Base-by-base conservation (phyloP, 2,329 filamentous ascomycete genomes). In the Balansia obtecta region DNA sequence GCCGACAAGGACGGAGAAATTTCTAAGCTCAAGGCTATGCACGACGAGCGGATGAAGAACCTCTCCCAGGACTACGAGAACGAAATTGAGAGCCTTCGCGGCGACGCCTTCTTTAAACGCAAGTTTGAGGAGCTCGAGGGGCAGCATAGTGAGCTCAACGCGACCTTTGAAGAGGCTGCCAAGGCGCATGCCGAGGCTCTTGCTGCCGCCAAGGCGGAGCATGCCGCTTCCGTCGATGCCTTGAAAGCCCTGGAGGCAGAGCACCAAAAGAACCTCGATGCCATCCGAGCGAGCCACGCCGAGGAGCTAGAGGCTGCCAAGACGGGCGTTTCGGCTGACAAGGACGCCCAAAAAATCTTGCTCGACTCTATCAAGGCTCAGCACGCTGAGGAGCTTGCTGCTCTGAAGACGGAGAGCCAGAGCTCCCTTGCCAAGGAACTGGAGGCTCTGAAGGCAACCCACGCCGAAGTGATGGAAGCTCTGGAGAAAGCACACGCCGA, bases 61-160 rank as follows among this genome's bases (percentile, higher is more conserved):
- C 63, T 83, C 50, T 79, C 78, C 1, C 69, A 76, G 54, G 79
- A 83, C 56, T 82, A 81, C 55, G 76, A 83, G 60, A 71, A 74
- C n/a, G 79, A 83, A 61, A 82, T 84, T 49, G 79, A 83, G 58
- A 75, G 75, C 51, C 72, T 83, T 15, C 74, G 75, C 51, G 79
- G 78, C 20, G 79, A 83, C 54, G 79, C 80, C 13, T 77, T 77
- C 61, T 80, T 81, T 65, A 82, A 80, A 67, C 75, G 76, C 55
- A 79, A 82, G 63, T 83, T 77, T 53, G 73, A 80, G 52, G 76
- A 79, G 38, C 71, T 84, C 6, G 77, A 82, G 60, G 63, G 62
- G 5, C 73, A 81, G 61, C 75, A 83, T 61, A 69, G 68, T 11
- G 76, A 79, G 56, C 67, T 77, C 44, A 63, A 67, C 53, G 55